These are phyloP conservation scores for Kluyveromyces aestuarii DNA, from an alignment of 805 yeast species.

Conservation along the genomic window DNA sequence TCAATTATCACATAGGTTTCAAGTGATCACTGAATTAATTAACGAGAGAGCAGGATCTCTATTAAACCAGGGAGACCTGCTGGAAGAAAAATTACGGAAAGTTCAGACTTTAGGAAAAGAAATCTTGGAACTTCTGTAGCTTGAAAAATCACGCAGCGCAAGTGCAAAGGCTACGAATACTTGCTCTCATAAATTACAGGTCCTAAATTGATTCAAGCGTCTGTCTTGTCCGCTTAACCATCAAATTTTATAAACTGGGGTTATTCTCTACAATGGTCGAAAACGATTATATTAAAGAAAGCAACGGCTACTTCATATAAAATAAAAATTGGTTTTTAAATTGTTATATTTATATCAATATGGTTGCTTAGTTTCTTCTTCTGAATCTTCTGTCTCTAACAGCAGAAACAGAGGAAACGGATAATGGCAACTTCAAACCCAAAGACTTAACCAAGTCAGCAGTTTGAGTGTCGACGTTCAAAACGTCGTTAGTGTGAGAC, in stretches of 20 bases:
- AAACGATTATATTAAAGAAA: constrained; percentile 1
- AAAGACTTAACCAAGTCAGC: constrained; percentile 88
- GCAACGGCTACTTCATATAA: constrained; percentile 1
- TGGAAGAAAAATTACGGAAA: constrained; percentile 29
- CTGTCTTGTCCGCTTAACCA: too few species aligned
- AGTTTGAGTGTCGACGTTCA: constrained; percentile 96
- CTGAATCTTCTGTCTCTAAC: constrained; percentile 90
- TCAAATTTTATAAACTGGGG: too few species aligned
- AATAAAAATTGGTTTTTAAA: neutral
- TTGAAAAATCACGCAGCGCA: constrained; percentile 2
- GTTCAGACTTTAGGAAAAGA: constrained; percentile 37
- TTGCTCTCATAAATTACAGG: too few species aligned
- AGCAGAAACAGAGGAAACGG: constrained; percentile 79
- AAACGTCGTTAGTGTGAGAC: constrained; percentile 89
- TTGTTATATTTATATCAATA: constrained; percentile 1
- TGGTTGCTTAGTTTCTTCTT: constrained; percentile 61
- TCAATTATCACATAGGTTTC: constrained; percentile 32
- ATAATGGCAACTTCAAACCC: constrained; percentile 84
- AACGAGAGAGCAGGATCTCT: constrained; percentile 30
- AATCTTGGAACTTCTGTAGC: constrained; percentile 27
- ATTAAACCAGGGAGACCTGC: constrained; percentile 22
- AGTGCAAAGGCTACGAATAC: too few species aligned
- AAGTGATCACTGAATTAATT: constrained; percentile 30
- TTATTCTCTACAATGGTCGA: constrained; percentile 1
- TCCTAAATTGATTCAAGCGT: too few species aligned